Conservation (phyloP, 306 rosid genomes). For the Hylodesmum podocarpum region DNA sequence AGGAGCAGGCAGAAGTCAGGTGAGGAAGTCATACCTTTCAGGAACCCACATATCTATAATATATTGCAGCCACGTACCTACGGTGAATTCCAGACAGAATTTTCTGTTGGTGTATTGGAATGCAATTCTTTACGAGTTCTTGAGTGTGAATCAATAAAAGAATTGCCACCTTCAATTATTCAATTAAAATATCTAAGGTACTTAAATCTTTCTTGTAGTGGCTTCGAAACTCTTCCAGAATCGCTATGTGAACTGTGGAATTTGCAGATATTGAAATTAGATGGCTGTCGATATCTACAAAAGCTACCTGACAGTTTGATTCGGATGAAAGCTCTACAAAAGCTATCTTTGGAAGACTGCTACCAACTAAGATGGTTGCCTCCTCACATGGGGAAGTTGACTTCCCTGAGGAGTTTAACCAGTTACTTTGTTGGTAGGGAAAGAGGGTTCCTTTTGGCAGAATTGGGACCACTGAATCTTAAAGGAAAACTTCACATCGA, state of each 20-base stretch:
- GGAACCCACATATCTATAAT: background rate
- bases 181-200: slow-evolving; percentile 15
- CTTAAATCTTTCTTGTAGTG: background rate
- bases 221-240: background rate
- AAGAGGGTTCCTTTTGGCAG: slow-evolving; percentile 13
- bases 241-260: background rate
- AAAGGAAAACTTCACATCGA: slow-evolving; percentile 12
- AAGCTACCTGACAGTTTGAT: background rate
- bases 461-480: slow-evolving; percentile 11
- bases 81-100: no score
- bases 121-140: slow-evolving; percentile 4
- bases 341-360: background rate
- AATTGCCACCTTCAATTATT: background rate
- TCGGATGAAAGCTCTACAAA: slow-evolving; percentile 1
- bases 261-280: slow-evolving; percentile 16
- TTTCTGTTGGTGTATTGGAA: background rate
- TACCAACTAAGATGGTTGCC: background rate
- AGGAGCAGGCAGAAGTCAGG: no score
- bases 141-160: accelerated
- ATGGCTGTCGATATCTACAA: accelerated
- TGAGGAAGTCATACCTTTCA: background rate
- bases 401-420: background rate
- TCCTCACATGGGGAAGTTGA: background rate
- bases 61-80: no score
- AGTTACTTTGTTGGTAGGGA: background rate